Percentiles rank a stretch among this genome's conserved stretches.
Conservation (phyloP, 2,329 filamentous ascomycete species). For the Phialocephala sp. region DNA sequence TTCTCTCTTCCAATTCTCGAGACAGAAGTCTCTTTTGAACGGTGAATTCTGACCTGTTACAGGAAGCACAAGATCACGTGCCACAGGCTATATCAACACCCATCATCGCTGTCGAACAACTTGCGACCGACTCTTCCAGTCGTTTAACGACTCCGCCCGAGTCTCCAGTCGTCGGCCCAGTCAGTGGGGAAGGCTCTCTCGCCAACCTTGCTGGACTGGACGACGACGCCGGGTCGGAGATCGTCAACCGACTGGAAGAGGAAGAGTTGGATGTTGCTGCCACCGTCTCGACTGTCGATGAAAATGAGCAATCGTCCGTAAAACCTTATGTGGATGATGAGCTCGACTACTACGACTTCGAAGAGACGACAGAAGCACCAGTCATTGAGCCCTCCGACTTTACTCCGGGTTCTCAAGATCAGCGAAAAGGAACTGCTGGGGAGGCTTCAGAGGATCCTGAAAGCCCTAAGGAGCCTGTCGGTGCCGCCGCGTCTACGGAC, state of each 20-base stretch:
- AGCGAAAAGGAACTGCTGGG: not conserved
- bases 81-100: constrained; percentile 22
- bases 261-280: not conserved
- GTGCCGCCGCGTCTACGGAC: not conserved
- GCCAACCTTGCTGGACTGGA: not conserved
- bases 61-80: constrained; percentile 42
- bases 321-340: not conserved
- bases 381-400: not conserved
- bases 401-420: not conserved
- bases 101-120: too few species aligned
- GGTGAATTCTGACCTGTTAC: constrained; percentile 29
- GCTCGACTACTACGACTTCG: not conserved
- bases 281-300: not conserved
- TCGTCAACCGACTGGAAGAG: not conserved
- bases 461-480: not conserved
- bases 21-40: constrained; percentile 4
- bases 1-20: not conserved
- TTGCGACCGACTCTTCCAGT: constrained; percentile 29
- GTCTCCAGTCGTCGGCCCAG: not conserved
- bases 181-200: not conserved
- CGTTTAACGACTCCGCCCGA: constrained; percentile 13
- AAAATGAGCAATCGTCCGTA: not conserved
- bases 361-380: not conserved
- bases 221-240: not conserved
- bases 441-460: not conserved